Evolutionary conservation across 345 rosid species (phyloP).

Genomic region (Eucalyptus virginea): DNA sequence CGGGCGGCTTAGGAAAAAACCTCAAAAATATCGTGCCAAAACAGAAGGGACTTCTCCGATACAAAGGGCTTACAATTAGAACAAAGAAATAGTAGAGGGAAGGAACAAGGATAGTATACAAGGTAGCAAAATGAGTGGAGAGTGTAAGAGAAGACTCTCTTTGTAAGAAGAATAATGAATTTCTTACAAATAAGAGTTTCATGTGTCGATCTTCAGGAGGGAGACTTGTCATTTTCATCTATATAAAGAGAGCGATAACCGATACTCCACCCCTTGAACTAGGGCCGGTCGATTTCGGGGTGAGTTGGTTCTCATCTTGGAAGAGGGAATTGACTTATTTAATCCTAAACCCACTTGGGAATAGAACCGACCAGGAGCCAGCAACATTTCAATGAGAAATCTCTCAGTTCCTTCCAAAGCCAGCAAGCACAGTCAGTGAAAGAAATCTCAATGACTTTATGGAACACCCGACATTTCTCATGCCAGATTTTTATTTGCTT

Average conservation of each 20-base stretch:
- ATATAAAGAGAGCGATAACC: rapidly evolving
- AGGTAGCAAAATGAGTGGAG: background rate
- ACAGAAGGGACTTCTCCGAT: background rate
- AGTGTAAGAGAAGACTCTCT: background rate
- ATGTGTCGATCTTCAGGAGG: background rate
- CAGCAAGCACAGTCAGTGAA: background rate
- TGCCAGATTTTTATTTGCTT: background rate
- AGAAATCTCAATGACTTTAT: background rate
- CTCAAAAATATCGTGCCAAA: background rate
- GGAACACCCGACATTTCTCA: background rate
- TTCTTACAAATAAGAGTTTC: background rate
- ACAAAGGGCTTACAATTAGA: background rate
- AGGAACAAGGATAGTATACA: rapidly evolving
- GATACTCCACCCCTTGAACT: background rate
- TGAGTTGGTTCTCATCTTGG: rapidly evolving
- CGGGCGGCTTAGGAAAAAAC: rapidly evolving
- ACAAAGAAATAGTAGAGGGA: background rate
- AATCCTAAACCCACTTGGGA: background rate
- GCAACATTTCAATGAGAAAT: background rate
- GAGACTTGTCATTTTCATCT: too few relatives aligned
- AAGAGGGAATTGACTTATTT: background rate
- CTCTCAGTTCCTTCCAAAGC: background rate
- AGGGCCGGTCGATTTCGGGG: rapidly evolving
- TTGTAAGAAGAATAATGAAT: too few relatives aligned
- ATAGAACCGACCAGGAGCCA: rapidly evolving